Evolutionary conservation across 2,329 filamentous ascomycete genomes (phyloP).

Genomic region (Trichoderma koningiopsis): DNA sequence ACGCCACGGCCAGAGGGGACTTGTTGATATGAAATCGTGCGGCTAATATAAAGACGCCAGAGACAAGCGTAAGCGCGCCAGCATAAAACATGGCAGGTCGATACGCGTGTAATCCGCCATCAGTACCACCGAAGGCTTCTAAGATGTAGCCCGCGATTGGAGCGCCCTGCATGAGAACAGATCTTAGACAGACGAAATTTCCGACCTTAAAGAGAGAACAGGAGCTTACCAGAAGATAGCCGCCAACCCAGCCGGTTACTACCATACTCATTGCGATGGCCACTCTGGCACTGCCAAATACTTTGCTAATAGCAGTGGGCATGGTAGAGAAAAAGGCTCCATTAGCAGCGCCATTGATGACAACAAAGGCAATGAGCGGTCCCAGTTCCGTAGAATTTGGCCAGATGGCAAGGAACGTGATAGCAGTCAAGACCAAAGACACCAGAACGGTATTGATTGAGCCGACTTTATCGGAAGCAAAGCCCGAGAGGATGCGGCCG

Average conservation of each 20-base stretch:
- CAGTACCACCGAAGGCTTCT: conserved; percentile 52
- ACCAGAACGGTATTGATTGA: conserved; percentile 55
- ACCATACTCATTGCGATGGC: conserved; percentile 62
- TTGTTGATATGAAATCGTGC: conserved; percentile 48
- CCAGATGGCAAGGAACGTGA: conserved; percentile 62
- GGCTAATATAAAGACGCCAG: conserved; percentile 44
- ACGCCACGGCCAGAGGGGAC: conserved; percentile 35
- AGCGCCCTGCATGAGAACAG: conserved; percentile 43
- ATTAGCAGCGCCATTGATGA: conserved; percentile 60
- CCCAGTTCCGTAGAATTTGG: conserved; percentile 56
- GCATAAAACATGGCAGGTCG: conserved; percentile 63
- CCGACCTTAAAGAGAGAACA: neutral
- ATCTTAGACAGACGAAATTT: neutral
- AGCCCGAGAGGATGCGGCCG: conserved; percentile 55
- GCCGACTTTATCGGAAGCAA: conserved; percentile 55
- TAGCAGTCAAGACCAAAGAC: conserved; percentile 50
- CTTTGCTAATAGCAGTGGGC: conserved; percentile 59
- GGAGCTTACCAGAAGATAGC: conserved; percentile 55
- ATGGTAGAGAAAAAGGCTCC: conserved; percentile 63
- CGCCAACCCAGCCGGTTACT: conserved; percentile 59
- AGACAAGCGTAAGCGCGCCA: conserved; percentile 51
- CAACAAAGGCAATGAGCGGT: conserved; percentile 55
- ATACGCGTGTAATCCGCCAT: conserved; percentile 52
- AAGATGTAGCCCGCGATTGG: conserved; percentile 62
- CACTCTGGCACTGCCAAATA: conserved; percentile 56